A percentile compares a stretch with the other conserved stretches of the same genome.
These are phyloP conservation scores for Phytophthora pisi DNA, from an alignment of 352 stramenopile genomes.

Conservation along the genomic window DNA sequence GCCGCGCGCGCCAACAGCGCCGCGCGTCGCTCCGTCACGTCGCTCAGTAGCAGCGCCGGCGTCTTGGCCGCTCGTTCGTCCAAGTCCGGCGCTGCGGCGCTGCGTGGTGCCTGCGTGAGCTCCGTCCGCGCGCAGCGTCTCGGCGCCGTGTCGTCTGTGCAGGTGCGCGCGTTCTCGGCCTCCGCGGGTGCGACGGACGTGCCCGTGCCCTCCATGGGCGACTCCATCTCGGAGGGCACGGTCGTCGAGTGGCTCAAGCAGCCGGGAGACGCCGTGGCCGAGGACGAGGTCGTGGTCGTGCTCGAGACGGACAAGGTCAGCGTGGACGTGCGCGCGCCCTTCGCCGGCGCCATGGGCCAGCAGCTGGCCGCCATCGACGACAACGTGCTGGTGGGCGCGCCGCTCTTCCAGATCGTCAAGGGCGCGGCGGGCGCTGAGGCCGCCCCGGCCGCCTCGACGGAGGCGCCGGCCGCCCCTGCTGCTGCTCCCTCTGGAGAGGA, in stretches of 20 bases:
- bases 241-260: conserved; percentile 96
- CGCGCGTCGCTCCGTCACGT: conserved; percentile 26
- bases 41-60: conserved; percentile 11
- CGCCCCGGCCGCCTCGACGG: conserved; percentile 22
- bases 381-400: conserved; percentile 94
- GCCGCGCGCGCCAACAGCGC: conserved; percentile 31
- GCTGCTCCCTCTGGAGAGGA: conserved; percentile 29
- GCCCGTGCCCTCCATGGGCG: conserved; percentile 89
- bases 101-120: conserved; percentile 6
- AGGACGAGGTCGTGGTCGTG: conserved; percentile 98
- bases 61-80: conserved; percentile 20
- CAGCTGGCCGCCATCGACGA: conserved; percentile 93
- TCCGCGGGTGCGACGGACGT: conserved; percentile 49
- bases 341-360: conserved; percentile 90
- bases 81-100: conserved; percentile 11
- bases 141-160: conserved; percentile 5
- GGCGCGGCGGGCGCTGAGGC: conserved; percentile 52
- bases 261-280: conserved; percentile 91
- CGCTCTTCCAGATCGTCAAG: conserved; percentile 93
- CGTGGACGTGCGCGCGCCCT: conserved; percentile 87
- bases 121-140: conserved; percentile 2
- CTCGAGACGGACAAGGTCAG: conserved; percentile 99
- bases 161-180: conserved; percentile 48
- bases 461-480: conserved; percentile 25
- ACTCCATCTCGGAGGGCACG: conserved; percentile 98